Evolutionary conservation across 768 basidiomycete genomes (phyloP).

Genomic region (Polyporus arcularius): DNA sequence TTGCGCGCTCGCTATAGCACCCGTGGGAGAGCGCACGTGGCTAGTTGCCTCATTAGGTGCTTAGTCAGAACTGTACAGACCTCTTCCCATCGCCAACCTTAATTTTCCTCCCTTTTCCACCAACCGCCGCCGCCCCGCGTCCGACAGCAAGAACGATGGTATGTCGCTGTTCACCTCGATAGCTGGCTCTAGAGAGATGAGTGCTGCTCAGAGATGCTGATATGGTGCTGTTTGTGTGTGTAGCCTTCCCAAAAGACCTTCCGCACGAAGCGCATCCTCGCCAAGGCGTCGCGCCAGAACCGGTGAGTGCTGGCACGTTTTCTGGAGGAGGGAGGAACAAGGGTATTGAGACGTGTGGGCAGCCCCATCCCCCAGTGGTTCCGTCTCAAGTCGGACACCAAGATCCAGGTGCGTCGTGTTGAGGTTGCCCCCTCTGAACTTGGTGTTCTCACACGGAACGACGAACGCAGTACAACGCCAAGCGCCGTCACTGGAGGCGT

Average conservation of each 20-base stretch:
- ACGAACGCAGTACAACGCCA: constrained; percentile 76
- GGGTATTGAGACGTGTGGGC: constrained; percentile 1
- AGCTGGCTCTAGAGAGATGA: not conserved
- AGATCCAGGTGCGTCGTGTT: constrained; percentile 70
- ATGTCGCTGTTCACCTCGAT: constrained; percentile 13
- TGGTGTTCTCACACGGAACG: not conserved
- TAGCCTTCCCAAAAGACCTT: constrained; percentile 99
- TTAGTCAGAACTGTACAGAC: constrained; percentile 38
- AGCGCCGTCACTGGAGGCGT: constrained; percentile 98
- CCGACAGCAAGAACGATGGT: constrained; percentile 34
- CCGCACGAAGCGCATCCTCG: constrained; percentile 94
- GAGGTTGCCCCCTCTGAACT: not conserved
- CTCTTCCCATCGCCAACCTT: constrained; percentile 26
- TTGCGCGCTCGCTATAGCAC: constrained; percentile 9
- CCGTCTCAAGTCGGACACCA: constrained; percentile 93
- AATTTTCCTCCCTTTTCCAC: constrained; percentile 28
- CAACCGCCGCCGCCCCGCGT: constrained; percentile 27
- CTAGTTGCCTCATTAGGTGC: constrained; percentile 12
- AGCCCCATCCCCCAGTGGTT: constrained; percentile 99
- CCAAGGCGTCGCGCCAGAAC: constrained; percentile 96
- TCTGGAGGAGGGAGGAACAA: not conserved
- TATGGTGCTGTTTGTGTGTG: constrained; percentile 45
- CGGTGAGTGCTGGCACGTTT: constrained; percentile 48
- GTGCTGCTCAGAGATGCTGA: constrained; percentile 31
- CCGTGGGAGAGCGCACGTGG: constrained; percentile 15